Conservation (phyloP, 805 yeast species). For the Zygotorulaspora sp. region DNA sequence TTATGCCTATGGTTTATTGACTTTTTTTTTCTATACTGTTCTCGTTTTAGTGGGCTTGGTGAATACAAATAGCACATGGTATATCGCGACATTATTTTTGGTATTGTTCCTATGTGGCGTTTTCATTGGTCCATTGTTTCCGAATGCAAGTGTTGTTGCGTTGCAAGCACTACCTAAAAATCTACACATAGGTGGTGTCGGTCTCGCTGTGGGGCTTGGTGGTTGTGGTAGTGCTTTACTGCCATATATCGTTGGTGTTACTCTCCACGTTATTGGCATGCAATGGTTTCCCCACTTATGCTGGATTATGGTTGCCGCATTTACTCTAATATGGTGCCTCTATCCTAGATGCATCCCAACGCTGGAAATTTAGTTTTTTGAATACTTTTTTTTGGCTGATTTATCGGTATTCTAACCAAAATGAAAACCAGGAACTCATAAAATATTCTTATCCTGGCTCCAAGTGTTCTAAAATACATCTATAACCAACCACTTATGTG, state of each 20-base stretch:
- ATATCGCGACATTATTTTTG: constrained; percentile 21
- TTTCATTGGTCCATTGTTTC: constrained; percentile 66
- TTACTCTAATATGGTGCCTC: constrained; percentile 25
- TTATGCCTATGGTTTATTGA: constrained; percentile 33
- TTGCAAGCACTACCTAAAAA: constrained; percentile 57
- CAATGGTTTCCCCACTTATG: constrained; percentile 29
- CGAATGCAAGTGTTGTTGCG: constrained; percentile 64
- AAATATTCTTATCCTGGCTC: too few species aligned
- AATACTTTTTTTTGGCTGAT: too few species aligned
- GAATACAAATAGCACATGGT: constrained; percentile 15
- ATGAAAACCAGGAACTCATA: too few species aligned
- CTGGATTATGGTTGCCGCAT: constrained; percentile 20
- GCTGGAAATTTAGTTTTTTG: too few species aligned
- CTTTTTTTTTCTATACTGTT: constrained; percentile 36
- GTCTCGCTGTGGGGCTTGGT: constrained; percentile 72
- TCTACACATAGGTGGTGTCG: constrained; percentile 62
- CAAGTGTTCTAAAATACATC: too few species aligned
- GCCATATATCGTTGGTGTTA: constrained; percentile 59
- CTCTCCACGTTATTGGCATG: constrained; percentile 28
- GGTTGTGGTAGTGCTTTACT: constrained; percentile 78
- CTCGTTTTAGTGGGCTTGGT: constrained; percentile 25
- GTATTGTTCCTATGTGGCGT: constrained; percentile 48
- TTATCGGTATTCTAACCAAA: too few species aligned
- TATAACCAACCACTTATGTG: too few species aligned
- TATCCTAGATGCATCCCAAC: constrained; percentile 33